These are phyloP conservation scores for Microbotryum intermedium DNA, from an alignment of 1,284 basidiomycete genomes.

Conservation along the genomic window DNA sequence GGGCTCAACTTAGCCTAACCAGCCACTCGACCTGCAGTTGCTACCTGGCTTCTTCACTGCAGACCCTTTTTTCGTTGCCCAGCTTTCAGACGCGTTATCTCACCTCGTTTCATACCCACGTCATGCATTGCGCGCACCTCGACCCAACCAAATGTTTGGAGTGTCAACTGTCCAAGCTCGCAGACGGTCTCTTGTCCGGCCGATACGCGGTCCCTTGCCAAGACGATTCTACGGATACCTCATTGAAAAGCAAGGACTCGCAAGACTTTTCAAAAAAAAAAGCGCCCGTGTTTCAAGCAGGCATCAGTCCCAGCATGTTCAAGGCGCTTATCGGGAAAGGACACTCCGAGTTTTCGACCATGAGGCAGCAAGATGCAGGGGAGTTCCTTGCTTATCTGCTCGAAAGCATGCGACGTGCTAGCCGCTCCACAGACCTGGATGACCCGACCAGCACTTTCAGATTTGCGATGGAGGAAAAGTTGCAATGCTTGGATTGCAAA, in stretches of 20 bases:
- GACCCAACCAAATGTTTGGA: conserved; percentile 80
- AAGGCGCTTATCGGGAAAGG: conserved; percentile 85
- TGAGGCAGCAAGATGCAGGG: conserved; percentile 94
- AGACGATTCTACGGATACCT: conserved; percentile 29
- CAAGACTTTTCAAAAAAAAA: not conserved
- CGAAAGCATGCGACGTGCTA: conserved; percentile 57
- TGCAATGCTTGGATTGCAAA: conserved; percentile 72
- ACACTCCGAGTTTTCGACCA: conserved; percentile 89
- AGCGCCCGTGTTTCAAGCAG: conserved; percentile 64
- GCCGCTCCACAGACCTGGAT: conserved; percentile 43
- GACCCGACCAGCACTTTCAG: conserved; percentile 69
- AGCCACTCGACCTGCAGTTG: conserved; percentile 52
- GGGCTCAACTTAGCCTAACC: not conserved
- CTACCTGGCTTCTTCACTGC: conserved; percentile 92
- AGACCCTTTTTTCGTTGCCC: conserved; percentile 73
- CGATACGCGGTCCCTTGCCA: conserved; percentile 67
- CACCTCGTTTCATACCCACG: conserved; percentile 52
- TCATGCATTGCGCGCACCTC: conserved; percentile 55
- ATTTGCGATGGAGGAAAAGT: conserved; percentile 74
- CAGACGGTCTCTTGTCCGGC: conserved; percentile 85
- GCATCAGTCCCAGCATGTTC: conserved; percentile 74
- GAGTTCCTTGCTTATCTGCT: conserved; percentile 85
- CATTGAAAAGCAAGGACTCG: conserved; percentile 18
- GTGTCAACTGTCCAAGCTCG: conserved; percentile 89
- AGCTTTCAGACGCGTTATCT: conserved; percentile 69